Evolutionary conservation across 108 stramenopile species (phyloP).

Genomic region (Cyclotella cryptica): DNA sequence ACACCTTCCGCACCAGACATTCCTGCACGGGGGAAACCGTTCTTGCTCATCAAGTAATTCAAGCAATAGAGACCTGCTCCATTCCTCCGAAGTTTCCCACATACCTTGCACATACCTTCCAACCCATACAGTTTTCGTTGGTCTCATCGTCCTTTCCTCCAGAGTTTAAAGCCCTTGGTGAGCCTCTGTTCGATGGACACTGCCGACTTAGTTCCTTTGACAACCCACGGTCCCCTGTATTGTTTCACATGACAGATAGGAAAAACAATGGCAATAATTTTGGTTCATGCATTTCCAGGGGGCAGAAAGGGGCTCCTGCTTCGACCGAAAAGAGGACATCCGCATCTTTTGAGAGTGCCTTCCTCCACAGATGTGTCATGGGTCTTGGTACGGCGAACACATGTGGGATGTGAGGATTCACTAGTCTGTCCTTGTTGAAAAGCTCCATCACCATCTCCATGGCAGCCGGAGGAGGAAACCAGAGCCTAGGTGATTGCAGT

Average conservation of each 20-base stretch:
- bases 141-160: neutral
- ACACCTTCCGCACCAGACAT: no score
- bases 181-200: neutral
- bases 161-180: neutral
- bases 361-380: no score
- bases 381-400: no score
- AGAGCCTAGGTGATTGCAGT: constrained; percentile 9
- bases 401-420: no score
- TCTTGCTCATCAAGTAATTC: no score
- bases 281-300: constrained; percentile 9
- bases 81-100: no score
- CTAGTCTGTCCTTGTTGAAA: no score
- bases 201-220: neutral
- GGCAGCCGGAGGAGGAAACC: constrained; percentile 23
- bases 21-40: no score
- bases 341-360: neutral
- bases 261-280: neutral
- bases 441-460: constrained; percentile 14
- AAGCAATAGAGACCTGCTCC: no score
- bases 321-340: neutral
- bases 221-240: neutral
- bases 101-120: no score
- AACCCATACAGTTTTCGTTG: no score
- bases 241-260: neutral
- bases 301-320: constrained; percentile 13